Evolutionary conservation across 257 asterid species (phyloP).

Genomic region (Handroanthus guayacan): DNA sequence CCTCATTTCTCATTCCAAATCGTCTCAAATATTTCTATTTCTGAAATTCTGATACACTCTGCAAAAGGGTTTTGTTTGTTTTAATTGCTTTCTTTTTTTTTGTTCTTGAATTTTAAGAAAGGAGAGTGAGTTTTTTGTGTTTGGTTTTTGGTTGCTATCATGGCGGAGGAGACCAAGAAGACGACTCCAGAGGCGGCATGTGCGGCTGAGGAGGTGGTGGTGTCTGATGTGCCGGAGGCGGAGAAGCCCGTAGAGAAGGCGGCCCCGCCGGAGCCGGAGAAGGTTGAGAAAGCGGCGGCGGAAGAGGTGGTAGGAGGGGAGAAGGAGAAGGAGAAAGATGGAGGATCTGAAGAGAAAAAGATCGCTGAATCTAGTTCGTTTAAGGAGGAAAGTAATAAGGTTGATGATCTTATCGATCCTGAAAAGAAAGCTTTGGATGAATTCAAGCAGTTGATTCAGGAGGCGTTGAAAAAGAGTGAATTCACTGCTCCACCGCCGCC

Average conservation of each 20-base stretch:
- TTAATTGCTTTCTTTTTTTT: not conserved
- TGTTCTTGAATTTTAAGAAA: not conserved
- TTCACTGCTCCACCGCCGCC: conserved; percentile 81
- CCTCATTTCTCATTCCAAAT: conserved; percentile 5
- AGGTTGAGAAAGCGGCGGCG: conserved; percentile 41
- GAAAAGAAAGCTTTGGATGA: conserved; percentile 93
- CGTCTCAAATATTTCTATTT: conserved; percentile 7
- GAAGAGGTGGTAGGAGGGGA: conserved; percentile 37
- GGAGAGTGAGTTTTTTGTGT: not conserved
- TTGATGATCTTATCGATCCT: conserved; percentile 85
- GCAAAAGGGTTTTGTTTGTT: conserved; percentile 18
- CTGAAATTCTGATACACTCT: not conserved
- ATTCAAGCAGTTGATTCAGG: conserved; percentile 67
- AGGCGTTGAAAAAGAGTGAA: conserved; percentile 78
- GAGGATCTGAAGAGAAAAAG: conserved; percentile 41
- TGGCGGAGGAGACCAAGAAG: conserved; percentile 85
- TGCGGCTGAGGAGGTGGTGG: conserved; percentile 50
- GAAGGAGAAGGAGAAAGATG: conserved; percentile 46
- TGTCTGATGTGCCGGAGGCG: conserved; percentile 62
- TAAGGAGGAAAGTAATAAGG: conserved; percentile 92
- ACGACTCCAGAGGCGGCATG: conserved; percentile 57
- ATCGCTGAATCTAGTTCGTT: conserved; percentile 71
- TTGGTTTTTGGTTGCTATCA: conserved; percentile 19
- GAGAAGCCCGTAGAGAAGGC: conserved; percentile 56
- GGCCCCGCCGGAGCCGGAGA: conserved; percentile 47